These are phyloP conservation scores for Moniliophthora roreri DNA, from an alignment of 1,284 basidiomycete genomes.

Conservation along the genomic window DNA sequence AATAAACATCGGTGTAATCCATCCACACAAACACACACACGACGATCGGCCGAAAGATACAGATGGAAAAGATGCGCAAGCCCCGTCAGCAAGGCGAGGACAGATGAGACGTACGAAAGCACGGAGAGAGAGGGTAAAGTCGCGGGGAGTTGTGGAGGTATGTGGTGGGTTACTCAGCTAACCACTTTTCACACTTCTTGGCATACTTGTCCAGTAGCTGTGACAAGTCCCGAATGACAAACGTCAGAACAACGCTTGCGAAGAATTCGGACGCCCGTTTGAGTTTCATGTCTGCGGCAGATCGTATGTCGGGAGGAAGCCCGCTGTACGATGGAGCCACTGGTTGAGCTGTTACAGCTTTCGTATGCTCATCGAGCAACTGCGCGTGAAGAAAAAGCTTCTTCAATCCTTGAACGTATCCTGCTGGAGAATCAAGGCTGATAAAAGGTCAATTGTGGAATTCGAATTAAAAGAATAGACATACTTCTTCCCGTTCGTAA, in stretches of 20 bases:
- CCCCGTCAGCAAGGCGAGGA: background rate
- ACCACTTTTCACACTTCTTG: slow-evolving; percentile 88
- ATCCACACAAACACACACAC: background rate
- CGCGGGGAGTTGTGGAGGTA: background rate
- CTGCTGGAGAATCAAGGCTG: slow-evolving; percentile 85
- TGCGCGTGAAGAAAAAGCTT: slow-evolving; percentile 78
- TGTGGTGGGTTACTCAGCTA: slow-evolving; percentile 61
- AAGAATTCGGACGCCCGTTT: slow-evolving; percentile 88
- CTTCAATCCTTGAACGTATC: slow-evolving; percentile 80
- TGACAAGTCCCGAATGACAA: slow-evolving; percentile 85
- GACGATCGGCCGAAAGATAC: background rate
- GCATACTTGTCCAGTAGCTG: slow-evolving; percentile 90
- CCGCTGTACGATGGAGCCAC: slow-evolving; percentile 70
- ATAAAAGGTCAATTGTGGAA: slow-evolving; percentile 15
- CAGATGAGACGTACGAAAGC: background rate
- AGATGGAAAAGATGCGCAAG: background rate
- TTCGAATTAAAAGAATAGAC: slow-evolving; percentile 28
- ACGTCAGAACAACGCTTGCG: slow-evolving; percentile 85
- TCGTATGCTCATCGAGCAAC: slow-evolving; percentile 85
- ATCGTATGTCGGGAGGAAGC: slow-evolving; percentile 64
- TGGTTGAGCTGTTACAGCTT: slow-evolving; percentile 65
- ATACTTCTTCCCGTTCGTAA: slow-evolving; percentile 89
- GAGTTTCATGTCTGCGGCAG: slow-evolving; percentile 72
- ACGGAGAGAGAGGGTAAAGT: background rate
- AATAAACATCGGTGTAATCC: background rate